Percentiles rank a stretch among this genome's conserved stretches.
Evolutionary conservation across 768 basidiomycete species (phyloP).

Genomic region (Suillus subaureus): DNA sequence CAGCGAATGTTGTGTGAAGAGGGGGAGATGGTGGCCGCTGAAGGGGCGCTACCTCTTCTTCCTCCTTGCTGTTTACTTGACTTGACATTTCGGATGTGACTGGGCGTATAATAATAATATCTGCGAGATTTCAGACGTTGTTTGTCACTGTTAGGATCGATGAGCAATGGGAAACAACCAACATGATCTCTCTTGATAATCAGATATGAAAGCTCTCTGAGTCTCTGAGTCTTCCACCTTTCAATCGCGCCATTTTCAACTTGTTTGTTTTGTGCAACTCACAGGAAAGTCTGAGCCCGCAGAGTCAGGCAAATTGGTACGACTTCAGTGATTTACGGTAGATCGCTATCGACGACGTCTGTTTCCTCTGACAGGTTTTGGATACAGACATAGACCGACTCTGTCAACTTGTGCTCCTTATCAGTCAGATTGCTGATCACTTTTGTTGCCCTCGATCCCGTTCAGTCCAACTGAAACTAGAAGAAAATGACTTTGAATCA

Average conservation of each 20-base stretch:
- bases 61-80: constrained; percentile 42
- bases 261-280: neutral
- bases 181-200: too few relatives aligned
- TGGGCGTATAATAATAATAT: neutral
- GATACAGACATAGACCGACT: neutral
- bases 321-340: neutral
- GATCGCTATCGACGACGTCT: neutral
- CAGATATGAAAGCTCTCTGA: too few relatives aligned
- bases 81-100: constrained; percentile 24
- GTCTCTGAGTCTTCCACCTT: neutral
- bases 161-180: constrained; percentile 14
- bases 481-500: constrained; percentile 16
- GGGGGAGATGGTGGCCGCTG: constrained; percentile 73
- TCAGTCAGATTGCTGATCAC: neutral
- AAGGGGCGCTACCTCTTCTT: constrained; percentile 58
- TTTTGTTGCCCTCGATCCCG: neutral
- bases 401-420: neutral
- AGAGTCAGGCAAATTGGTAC: neutral
- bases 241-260: neutral
- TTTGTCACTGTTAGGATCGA: constrained; percentile 30
- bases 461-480: neutral
- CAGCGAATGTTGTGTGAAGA: constrained; percentile 67
- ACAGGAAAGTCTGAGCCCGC: neutral
- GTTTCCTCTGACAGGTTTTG: neutral
- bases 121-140: neutral